Evolutionary conservation across 176 grass and related monocot genomes (phyloP).

Genomic region (Avena sativa): DNA sequence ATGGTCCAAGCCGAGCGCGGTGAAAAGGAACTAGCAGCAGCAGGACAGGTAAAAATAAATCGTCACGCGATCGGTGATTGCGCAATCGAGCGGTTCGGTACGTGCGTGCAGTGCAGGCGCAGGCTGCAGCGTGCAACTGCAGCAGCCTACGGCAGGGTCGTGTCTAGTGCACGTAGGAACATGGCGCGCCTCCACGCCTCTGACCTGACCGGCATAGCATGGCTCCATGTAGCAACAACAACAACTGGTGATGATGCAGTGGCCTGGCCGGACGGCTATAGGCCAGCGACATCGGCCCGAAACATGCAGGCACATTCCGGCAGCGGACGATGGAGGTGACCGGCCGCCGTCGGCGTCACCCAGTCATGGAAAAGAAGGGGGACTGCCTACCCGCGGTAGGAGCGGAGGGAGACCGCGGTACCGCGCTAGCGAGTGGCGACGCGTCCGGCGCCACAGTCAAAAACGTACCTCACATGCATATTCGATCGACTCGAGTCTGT

Average conservation of each 20-base stretch:
- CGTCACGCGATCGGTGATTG: conserved; percentile 22
- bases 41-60: not conserved
- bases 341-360: conserved; percentile 39
- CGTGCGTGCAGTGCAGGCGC: not conserved
- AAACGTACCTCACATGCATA: conserved; percentile 10
- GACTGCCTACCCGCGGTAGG: conserved; percentile 2
- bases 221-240: conserved; percentile 1
- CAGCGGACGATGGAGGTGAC: conserved; percentile 45
- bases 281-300: not conserved
- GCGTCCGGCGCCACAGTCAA: conserved; percentile 26
- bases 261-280: too few relatives aligned
- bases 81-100: conserved; percentile 1
- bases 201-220: not conserved
- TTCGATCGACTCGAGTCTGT: too few relatives aligned
- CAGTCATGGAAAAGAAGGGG: conserved; percentile 20
- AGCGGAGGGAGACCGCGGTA: conserved; percentile 25
- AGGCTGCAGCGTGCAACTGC: not conserved
- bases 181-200: conserved; percentile 22
- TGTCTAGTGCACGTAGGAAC: conserved; percentile 26
- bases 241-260: too few relatives aligned
- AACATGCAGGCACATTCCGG: conserved; percentile 32
- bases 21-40: not conserved
- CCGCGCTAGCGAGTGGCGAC: conserved; percentile 1
- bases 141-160: not conserved
- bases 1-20: not conserved